Base-by-base conservation (phyloP, 2,329 filamentous ascomycete species). In the Aspergillus latus region DNA sequence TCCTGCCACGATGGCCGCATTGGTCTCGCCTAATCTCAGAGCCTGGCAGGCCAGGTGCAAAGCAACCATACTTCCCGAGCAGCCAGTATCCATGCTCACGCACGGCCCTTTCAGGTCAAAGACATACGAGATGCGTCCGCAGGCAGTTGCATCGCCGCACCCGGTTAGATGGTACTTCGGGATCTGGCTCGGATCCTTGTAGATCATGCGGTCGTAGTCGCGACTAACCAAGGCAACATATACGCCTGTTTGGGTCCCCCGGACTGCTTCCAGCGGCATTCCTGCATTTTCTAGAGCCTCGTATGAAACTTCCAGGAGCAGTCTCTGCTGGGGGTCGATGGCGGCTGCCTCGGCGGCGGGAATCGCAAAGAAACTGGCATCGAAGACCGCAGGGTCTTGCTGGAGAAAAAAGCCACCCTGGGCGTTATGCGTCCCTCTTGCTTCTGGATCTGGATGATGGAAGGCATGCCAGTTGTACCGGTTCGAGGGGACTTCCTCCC, bases 31-130 rank as follows among this genome's bases (percentile, higher is more conserved):
- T 62, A 62, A 2, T 32, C 54, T 16, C 49, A 45, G 5, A 68
- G 47, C 56, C 49, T 66, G 62, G 40, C 61, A 66, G 3, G 68
- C 71, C 26, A 63, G 37, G 57, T 73, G 65, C 6, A 73, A 44
- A 2, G 65, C 70, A 5, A 59, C 49, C 26, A 70, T 21, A 21
- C 58, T 59, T 2, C 62, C 52, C 5, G 66, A 68, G 54, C 70
- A 70, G 1, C 63, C 71, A 0, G 70, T 71, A 47, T 72, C 66
- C 2, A 72, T 21, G 2, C 62, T 68, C 3, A 69, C 37, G 32
- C 59, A 64, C 0, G 69, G 63, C 0, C 69, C 71, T 6, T 53
- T 44, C 3, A 72, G 48, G 56, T 73, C 63, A 46, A 64, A 73
- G 16, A 64, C 64, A 45, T 64, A 68, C 5, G 68, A 71, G 2